These are phyloP conservation scores for Termitomyces sp. DNA, from an alignment of 768 basidiomycete species.

Conservation along the genomic window DNA sequence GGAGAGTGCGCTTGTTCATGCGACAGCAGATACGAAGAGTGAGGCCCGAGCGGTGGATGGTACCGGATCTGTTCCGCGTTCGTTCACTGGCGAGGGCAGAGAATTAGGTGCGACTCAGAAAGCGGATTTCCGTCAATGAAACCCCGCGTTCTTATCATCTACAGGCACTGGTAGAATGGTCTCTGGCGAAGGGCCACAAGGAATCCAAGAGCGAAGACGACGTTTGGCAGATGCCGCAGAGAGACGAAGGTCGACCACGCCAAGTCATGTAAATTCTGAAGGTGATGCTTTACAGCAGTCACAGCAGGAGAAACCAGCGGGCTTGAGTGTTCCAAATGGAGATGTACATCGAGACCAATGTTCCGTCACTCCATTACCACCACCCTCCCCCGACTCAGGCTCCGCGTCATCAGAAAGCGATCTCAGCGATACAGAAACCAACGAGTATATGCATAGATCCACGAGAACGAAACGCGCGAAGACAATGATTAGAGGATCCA, in stretches of 20 bases:
- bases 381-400: not conserved
- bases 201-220: not conserved
- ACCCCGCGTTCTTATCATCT: not conserved
- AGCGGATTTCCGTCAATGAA: not conserved
- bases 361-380: not conserved
- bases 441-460: not conserved
- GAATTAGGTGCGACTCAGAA: not conserved
- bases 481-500: not conserved
- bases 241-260: not conserved
- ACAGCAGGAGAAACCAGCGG: not conserved
- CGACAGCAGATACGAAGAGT: not conserved
- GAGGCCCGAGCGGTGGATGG: not conserved
- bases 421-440: not conserved
- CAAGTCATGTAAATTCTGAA: not conserved
- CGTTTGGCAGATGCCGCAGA: not conserved
- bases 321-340: not conserved
- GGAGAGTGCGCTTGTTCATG: not conserved
- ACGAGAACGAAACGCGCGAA: not conserved
- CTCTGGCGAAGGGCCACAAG: not conserved
- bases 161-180: not conserved
- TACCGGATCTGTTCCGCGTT: not conserved
- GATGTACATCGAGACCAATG: not conserved
- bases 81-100: not conserved
- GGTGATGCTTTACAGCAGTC: not conserved
- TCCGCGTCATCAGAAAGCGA: not conserved